Conservation (phyloP, 2,329 filamentous ascomycete species). For the Fusarium lateritium region DNA sequence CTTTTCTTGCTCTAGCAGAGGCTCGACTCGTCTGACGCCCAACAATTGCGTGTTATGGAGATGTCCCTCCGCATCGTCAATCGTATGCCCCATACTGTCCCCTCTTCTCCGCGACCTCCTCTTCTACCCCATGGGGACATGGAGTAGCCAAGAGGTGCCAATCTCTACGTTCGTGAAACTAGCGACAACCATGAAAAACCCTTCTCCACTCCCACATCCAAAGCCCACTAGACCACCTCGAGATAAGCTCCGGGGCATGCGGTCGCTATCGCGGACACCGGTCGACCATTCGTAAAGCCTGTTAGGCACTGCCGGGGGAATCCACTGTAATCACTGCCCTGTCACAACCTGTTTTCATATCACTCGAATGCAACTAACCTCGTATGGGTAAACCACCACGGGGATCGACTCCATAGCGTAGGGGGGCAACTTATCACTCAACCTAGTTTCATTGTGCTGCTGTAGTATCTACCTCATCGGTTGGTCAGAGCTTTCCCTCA, state of each 20-base stretch:
- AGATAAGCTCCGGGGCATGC: conserved; percentile 10
- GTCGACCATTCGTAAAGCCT: neutral
- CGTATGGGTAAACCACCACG: conserved; percentile 18
- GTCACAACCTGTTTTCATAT: conserved; percentile 22
- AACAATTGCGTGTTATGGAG: neutral
- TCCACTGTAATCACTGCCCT: conserved; percentile 7
- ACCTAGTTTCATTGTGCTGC: neutral
- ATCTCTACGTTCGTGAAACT: neutral
- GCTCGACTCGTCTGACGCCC: conserved; percentile 1
- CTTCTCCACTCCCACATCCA: conserved; percentile 18
- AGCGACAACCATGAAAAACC: neutral
- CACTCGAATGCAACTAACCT: conserved; percentile 11
- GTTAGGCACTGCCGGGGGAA: conserved; percentile 10
- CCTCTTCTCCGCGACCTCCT: conserved; percentile 20
- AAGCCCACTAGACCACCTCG: conserved; percentile 3
- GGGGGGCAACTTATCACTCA: conserved; percentile 21
- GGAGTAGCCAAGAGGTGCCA: conserved; percentile 13
- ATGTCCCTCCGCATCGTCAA: conserved; percentile 5
- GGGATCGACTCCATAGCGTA: conserved; percentile 29
- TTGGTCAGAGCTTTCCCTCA: conserved; percentile 14
- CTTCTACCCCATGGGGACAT: conserved; percentile 31
- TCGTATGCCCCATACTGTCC: conserved; percentile 9
- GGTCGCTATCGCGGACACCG: conserved; percentile 21
- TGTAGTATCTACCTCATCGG: conserved; percentile 2
- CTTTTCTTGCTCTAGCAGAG: neutral